Percentiles rank a stretch among this genome's conserved stretches.
Evolutionary conservation across 2,329 filamentous ascomycete genomes (phyloP).

Genomic region (Aotearoamyces nothofagi): DNA sequence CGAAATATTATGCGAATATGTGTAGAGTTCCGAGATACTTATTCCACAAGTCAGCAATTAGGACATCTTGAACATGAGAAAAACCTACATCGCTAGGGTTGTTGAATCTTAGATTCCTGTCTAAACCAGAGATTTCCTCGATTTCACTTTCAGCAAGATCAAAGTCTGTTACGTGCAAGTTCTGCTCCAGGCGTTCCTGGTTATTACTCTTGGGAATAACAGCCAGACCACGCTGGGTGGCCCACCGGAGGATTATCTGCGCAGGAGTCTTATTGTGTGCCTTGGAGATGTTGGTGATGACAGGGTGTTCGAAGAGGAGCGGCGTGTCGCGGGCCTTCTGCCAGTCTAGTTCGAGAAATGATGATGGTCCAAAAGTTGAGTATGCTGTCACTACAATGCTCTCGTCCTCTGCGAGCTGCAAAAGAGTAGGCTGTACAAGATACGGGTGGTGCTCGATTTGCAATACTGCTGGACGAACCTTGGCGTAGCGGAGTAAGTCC

Average conservation of each 20-base stretch:
- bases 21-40: constrained; percentile 32
- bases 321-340: constrained; percentile 47
- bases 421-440: constrained; percentile 58
- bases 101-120: constrained; percentile 60
- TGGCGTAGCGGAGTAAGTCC: constrained; percentile 66
- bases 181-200: constrained; percentile 40
- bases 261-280: constrained; percentile 61
- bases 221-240: constrained; percentile 66
- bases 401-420: constrained; percentile 54
- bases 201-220: constrained; percentile 69
- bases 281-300: constrained; percentile 47
- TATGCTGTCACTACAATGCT: constrained; percentile 68
- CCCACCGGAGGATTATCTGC: constrained; percentile 76
- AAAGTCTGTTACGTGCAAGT: constrained; percentile 52
- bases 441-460: constrained; percentile 90
- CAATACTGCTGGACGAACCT: constrained; percentile 58
- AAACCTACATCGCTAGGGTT: constrained; percentile 53
- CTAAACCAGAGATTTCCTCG: constrained; percentile 46
- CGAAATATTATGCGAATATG: constrained; percentile 39
- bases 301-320: constrained; percentile 55
- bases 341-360: constrained; percentile 66
- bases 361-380: constrained; percentile 68
- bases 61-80: background rate
- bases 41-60: constrained; percentile 4
- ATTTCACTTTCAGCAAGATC: constrained; percentile 52